Percentiles rank a stretch among this genome's conserved stretches.
Conservation (phyloP, 306 rosid genomes). For the Vigna nakashimae region DNA sequence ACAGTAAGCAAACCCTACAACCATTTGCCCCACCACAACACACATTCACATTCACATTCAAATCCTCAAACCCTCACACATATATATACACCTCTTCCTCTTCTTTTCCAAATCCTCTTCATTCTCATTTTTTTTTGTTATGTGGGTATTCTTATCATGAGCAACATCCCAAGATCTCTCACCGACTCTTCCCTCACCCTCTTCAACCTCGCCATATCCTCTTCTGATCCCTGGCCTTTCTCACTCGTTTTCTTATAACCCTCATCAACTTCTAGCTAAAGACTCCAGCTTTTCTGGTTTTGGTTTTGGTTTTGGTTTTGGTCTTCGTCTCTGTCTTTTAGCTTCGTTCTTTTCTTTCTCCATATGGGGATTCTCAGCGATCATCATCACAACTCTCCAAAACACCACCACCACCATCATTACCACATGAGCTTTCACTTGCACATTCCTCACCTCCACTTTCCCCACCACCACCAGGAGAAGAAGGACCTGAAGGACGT, state of each 20-base stretch:
- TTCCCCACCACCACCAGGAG: conserved; percentile 50
- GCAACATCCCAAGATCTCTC: conserved; percentile 88
- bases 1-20: conserved; percentile 61
- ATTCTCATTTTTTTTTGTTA: conserved; percentile 39
- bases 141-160: conserved; percentile 75
- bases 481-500: conserved; percentile 57
- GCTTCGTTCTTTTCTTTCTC: neutral
- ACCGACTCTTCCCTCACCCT: conserved; percentile 75
- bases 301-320: too few relatives aligned
- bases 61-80: neutral
- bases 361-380: conserved; percentile 52
- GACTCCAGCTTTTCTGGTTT: neutral
- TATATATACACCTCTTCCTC: conserved; percentile 22
- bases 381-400: neutral
- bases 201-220: conserved; percentile 82
- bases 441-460: conserved; percentile 61
- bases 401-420: conserved; percentile 15
- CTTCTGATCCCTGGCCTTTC: conserved; percentile 96
- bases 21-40: conserved; percentile 32
- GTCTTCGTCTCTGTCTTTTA: neutral
- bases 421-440: conserved; percentile 59
- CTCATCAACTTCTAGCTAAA: neutral
- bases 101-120: conserved; percentile 40
- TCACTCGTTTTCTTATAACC: conserved; percentile 69
- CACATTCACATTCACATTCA: neutral